Percentiles rank a stretch among this genome's conserved stretches.
Conservation (phyloP, 1,284 basidiomycete species). For the Pterula multifida region DNA sequence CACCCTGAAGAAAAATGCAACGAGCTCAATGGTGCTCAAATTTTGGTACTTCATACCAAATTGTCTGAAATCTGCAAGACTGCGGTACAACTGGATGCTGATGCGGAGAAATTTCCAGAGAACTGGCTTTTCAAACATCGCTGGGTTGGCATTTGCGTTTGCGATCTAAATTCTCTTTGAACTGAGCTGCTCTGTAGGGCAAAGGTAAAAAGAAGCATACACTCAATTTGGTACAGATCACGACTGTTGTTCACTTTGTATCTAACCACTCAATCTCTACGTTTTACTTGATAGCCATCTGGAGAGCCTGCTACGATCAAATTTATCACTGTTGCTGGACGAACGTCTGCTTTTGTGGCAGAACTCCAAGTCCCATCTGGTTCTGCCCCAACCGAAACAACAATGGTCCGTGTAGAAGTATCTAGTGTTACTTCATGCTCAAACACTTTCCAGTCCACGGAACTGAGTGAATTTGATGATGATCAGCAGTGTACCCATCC, state of each 20-base stretch:
- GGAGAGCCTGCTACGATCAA: conserved; percentile 63
- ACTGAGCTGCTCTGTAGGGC: conserved; percentile 29
- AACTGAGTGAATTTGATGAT: background rate
- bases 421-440: no score
- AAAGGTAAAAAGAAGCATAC: conserved; percentile 53
- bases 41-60: conserved; percentile 43
- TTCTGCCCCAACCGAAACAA: background rate
- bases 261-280: no score
- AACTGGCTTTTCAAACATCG: conserved; percentile 64
- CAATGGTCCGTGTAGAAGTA: background rate
- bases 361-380: conserved; percentile 40
- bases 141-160: conserved; percentile 34
- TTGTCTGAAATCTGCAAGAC: conserved; percentile 47
- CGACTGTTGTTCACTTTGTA: conserved; percentile 3
- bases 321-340: conserved; percentile 71
- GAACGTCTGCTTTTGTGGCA: conserved; percentile 66
- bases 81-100: conserved; percentile 66
- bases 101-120: conserved; percentile 57
- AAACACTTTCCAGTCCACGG: no score
- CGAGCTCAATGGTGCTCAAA: conserved; percentile 37
- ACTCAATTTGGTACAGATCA: conserved; percentile 34
- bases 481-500: background rate
- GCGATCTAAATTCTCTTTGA: conserved; percentile 7
- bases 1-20: conserved; percentile 68
- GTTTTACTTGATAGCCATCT: conserved; percentile 35